A percentile compares a stretch with the other conserved stretches of the same genome.
Conservation (phyloP, 202 grass and related monocot species). For the Eragrostis tef region DNA sequence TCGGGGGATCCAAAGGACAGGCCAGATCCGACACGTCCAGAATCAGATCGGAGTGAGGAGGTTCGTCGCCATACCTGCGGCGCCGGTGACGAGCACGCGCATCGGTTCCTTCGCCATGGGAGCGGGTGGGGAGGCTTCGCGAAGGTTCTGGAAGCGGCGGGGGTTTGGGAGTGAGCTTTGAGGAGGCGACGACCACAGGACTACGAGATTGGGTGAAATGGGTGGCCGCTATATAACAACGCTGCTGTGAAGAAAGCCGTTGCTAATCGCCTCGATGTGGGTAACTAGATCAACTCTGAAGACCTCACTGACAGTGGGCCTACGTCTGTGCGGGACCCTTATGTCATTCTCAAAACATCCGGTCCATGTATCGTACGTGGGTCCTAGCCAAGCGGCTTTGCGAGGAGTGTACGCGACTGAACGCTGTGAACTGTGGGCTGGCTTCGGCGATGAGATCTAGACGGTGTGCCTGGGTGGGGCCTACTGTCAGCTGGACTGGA, state of each 20-base stretch:
- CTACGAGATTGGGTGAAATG: slow-evolving; percentile 18
- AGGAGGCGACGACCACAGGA: slow-evolving; percentile 14
- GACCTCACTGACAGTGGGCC: neutral
- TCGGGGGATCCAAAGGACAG: slow-evolving; percentile 38
- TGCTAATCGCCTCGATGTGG: neutral
- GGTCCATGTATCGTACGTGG: neutral
- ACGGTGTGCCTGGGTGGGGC: no score
- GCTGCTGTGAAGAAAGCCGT: neutral
- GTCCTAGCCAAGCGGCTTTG: neutral
- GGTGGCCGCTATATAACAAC: slow-evolving; percentile 44
- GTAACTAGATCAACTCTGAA: no score
- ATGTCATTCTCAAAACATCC: neutral
- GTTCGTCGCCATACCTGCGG: slow-evolving; percentile 69
- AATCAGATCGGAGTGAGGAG: neutral
- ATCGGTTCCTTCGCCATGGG: slow-evolving; percentile 95
- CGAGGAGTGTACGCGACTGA: slow-evolving; percentile 21
- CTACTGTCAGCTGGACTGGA: neutral
- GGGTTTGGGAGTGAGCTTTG: neutral
- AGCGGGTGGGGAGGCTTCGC: slow-evolving; percentile 15
- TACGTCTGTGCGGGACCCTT: rapidly evolving
- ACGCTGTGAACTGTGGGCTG: neutral
- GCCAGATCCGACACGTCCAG: slow-evolving; percentile 34
- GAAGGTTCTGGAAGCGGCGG: slow-evolving; percentile 29
- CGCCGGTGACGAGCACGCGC: slow-evolving; percentile 97
- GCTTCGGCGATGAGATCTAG: no score